Percentiles rank a stretch among this genome's conserved stretches.
Conservation (phyloP, 148 eudicot genomes). For the Euryodendron excelsum region DNA sequence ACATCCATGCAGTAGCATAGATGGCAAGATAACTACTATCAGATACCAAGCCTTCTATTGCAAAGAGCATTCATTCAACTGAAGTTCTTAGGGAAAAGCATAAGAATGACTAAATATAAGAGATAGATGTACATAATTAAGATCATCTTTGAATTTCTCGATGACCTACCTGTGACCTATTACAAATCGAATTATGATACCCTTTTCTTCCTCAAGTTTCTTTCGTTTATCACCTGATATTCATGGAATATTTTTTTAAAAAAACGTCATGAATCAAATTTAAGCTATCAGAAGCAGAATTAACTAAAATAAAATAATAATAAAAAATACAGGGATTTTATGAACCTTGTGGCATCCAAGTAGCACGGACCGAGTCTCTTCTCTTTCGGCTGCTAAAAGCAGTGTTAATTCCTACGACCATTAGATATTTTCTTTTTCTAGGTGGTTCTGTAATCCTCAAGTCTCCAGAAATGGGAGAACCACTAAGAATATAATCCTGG, state of each 20-base stretch:
- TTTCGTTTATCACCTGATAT: slow-evolving; percentile 64
- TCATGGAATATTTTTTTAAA: background rate
- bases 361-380: slow-evolving; percentile 91
- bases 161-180: slow-evolving; percentile 81
- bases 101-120: background rate
- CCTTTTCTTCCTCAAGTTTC: slow-evolving; percentile 90
- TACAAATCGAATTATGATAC: slow-evolving; percentile 79
- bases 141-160: background rate
- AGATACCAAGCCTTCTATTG: too few relatives aligned
- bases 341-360: slow-evolving; percentile 96
- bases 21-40: too few relatives aligned
- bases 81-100: background rate
- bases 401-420: slow-evolving; percentile 87
- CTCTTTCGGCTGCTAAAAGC: slow-evolving; percentile 93
- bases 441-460: slow-evolving; percentile 32
- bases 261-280: background rate
- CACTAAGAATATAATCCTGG: slow-evolving; percentile 71
- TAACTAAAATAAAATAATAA: background rate
- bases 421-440: slow-evolving; percentile 67
- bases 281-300: background rate
- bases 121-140: background rate
- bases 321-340: slow-evolving; percentile 6
- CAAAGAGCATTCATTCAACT: background rate
- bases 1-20: background rate
- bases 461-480: slow-evolving; percentile 57